A percentile compares a stretch with the other conserved stretches of the same genome.
phyloP scores from a whole-genome alignment of 176 grass and related monocot species.

The Oryza glumipatula region DNA sequence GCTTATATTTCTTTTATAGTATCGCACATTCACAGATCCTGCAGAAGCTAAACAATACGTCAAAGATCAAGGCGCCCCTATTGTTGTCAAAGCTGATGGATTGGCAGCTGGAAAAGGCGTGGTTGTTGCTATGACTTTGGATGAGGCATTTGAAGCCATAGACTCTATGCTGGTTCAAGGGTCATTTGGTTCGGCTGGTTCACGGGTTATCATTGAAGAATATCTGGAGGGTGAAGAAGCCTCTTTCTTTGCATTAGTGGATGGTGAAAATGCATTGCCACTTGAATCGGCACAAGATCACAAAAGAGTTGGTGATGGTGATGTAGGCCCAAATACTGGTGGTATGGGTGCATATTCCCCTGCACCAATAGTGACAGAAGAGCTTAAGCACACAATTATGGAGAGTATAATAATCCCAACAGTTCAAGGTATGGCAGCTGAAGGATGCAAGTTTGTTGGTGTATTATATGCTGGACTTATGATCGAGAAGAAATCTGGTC shows the following conservation, averaged over 20 bases:
- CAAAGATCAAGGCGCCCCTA: constrained; percentile 67
- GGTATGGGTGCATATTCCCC: constrained; percentile 98
- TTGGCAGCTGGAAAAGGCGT: constrained; percentile 90
- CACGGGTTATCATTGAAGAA: constrained; percentile 80
- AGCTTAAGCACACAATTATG: constrained; percentile 71
- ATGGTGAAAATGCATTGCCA: constrained; percentile 77
- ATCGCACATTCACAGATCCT: constrained; percentile 70
- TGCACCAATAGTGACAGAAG: constrained; percentile 75
- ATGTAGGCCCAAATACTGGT: constrained; percentile 88
- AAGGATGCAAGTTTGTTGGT: constrained; percentile 89
- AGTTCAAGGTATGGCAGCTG: constrained; percentile 83
- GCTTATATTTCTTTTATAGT: constrained; percentile 50
- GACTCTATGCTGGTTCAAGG: constrained; percentile 82
- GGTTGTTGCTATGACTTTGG: constrained; percentile 71
- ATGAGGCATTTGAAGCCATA: constrained; percentile 71
- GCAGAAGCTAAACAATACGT: constrained; percentile 76
- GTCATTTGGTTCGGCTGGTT: constrained; percentile 84
- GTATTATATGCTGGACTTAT: constrained; percentile 91
- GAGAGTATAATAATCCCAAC: constrained; percentile 85
- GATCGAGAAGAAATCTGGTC: constrained; percentile 80
- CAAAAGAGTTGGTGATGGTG: constrained; percentile 88
- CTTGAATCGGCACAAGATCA: constrained; percentile 96
- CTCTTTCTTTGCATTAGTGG: constrained; percentile 95
- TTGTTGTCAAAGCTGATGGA: constrained; percentile 92
- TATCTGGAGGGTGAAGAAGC: constrained; percentile 95